Base-by-base conservation (phyloP, 805 yeast genomes). In the Monosporozyma aerobia region DNA sequence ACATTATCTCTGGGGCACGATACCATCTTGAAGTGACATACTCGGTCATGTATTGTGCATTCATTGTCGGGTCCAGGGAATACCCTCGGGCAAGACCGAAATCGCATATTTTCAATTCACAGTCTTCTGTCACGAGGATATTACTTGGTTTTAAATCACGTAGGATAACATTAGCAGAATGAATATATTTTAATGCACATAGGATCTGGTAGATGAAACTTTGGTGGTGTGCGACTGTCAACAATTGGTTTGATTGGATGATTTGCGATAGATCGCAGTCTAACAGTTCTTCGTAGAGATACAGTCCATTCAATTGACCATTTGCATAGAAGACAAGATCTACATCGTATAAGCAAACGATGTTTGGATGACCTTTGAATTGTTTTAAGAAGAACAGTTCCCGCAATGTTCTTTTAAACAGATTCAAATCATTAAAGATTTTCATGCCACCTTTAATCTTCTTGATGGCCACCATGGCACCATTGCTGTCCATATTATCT, bases 21-120 rank as follows among this genome's bases (percentile, higher is more conserved):
- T 94, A 92, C 98, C 98, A 92, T 67, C 98, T 78, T 1, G 98
- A 92, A 30, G 98, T 97, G 29, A 92, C 98, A 66, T 92, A 94
- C 69, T 92, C 98, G 0, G 98, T 92, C 76, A 90, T 73, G 63
- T 88, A 92, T 14, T 96, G 97, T 35, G 86, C 85, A 61, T 90
- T 89, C 59, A 83, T 85, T 56, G 83, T 90, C 0, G 90, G 86
- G 62, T 83, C 84, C 54, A 80, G 81, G 8, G 88, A 81, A 60
- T 83, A 90, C 27, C 97, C 96, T 67, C 98, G 78, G 1, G 97
- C 97, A 53, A 92, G 77, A n/a, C 99, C 98, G 68, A 92, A 92
- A 70, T 92, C 98, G 73, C 98, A 90, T 49, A 92, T 87, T 68
- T 92, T 92, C 63, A 92, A 77, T 69, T 92, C 97, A 71, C 99